Base-by-base conservation (phyloP, 2,329 filamentous ascomycete species). In the Ceratocystiopsis sp. region DNA sequence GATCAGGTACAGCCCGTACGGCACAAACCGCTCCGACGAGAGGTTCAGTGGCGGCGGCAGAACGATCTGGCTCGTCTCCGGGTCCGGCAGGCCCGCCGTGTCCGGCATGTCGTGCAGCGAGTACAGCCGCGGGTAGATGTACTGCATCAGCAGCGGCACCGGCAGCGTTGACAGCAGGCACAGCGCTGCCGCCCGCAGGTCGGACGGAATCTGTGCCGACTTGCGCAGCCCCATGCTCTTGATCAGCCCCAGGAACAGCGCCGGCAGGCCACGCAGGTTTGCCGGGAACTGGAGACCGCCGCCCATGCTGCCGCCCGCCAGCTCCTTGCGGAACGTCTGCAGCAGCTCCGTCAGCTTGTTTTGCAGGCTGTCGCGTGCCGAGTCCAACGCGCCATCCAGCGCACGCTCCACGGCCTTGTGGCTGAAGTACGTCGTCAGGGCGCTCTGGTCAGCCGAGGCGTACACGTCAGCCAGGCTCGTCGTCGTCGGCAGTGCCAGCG, bases 31-130 rank as follows among this genome's bases (percentile, higher is more conserved):
- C 59, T 89, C 85, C 1, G 87, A 94, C 3, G 85, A 86, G 45
- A 96, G 71, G 59, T 95, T 95, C 54, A 84, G 56, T 0, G 84
- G 70, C 5, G 84, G 84, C 19, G 91, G 91, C 43, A 98, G 76
- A 41, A 84, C 71, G 49, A 93, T 95, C 55, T 93, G 84, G 53
- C 85, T 87, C 3, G 84, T 94, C 56, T 83, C 75, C 32, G 80
- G 74, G 53, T 96, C 83, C 1, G 86, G 84, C 29, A 86, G 69
- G 45, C 91, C 91, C 8, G 86, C 86, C 52, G 81, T 81, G 59
- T 96, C 87, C 4, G 91, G 87, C 89, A 98, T 95, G 60, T 96
- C 89, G 57, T 95, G 84, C 42, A 93, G 67, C 18, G 82, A 89
- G 66, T 93, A 93, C 52, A 87, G 68, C 51, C 78, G 73, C 17